Base-by-base conservation (phyloP, 2,329 filamentous ascomycete genomes). In the Golovinomyces cichoracearum region DNA sequence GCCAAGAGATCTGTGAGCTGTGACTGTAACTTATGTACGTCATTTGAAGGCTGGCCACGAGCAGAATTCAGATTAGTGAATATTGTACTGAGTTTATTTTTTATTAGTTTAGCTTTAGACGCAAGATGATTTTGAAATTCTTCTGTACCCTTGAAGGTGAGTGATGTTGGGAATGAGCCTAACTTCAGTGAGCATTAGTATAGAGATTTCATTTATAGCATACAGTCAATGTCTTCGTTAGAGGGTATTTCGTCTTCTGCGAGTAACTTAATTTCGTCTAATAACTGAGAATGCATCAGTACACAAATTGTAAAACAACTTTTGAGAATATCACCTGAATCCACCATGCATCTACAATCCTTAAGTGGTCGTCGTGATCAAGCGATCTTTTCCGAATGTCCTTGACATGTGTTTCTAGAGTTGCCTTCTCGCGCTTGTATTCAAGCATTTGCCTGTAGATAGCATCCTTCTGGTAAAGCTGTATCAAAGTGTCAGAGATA, bases 381-480 rank as follows among this genome's bases (percentile, higher is more conserved):
- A 74, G 71, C 26, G 81, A 75, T 59, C 76, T 74, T 62, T 84
- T 85, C 54, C 82, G 74, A 53, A 92, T 68, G 55, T 93, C 82
- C 60, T 79, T 79, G 52, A 94, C 68, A 60, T 83, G 81, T 50
- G 75, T 70, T 66, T 95, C 86, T 53, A 92, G 68, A 37, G 80
- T 81, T 50, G 73, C 71, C 62, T 85, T 86, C 62, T 93, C 84
- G 57, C 90, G 78, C 66, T 93, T 93, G 65, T 93, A 94, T 65
- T 95, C 90, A 61, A 85, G 83, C 85, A 98, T 93, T 66, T 94
- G 88, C 50, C 92, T 83, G 59, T 83, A 80, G 62, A 98, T 93
- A 54, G 90, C 90, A 68, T 93, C 90, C 67, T 95, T 98, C 66
- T 88, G 82, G 60, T 81, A 90, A 61, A 80, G 76, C 84, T 92